Conservation (phyloP, 2,329 filamentous ascomycete species). For the Sporothrix dimorphospora region DNA sequence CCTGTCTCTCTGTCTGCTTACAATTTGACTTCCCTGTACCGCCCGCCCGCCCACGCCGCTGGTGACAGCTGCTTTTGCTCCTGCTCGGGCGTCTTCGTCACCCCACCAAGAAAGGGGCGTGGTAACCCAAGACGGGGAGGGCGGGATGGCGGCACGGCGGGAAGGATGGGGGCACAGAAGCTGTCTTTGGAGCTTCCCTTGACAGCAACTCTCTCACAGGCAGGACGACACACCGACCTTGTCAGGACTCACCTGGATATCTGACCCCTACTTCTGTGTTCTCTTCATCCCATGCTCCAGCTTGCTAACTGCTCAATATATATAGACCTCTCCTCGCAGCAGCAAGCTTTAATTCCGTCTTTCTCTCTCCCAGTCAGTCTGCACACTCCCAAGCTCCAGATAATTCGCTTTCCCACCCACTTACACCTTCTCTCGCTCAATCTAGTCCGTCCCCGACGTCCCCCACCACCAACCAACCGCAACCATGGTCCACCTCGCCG, state of each 20-base stretch:
- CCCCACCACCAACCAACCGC: not conserved
- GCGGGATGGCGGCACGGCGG: not conserved
- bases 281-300: not conserved
- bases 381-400: not conserved
- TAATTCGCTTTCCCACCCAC: not conserved
- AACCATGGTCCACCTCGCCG: constrained; percentile 57
- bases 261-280: not conserved
- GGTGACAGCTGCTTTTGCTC: constrained; percentile 28
- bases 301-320: not conserved
- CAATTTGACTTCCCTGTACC: not conserved
- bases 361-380: not conserved
- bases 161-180: not conserved
- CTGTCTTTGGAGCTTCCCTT: not conserved
- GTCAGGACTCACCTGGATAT: not conserved
- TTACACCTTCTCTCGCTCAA: not conserved
- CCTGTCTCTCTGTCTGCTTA: not conserved
- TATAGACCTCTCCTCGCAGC: not conserved
- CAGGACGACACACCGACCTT: not conserved
- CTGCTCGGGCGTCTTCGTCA: not conserved
- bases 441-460: not conserved
- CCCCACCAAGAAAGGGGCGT: constrained; percentile 1
- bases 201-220: not conserved
- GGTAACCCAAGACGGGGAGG: constrained; percentile 13
- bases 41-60: not conserved
- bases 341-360: not conserved